Base-by-base conservation (phyloP, 202 grass and related monocot genomes). In the Thinopyrum obtusiflorum region DNA sequence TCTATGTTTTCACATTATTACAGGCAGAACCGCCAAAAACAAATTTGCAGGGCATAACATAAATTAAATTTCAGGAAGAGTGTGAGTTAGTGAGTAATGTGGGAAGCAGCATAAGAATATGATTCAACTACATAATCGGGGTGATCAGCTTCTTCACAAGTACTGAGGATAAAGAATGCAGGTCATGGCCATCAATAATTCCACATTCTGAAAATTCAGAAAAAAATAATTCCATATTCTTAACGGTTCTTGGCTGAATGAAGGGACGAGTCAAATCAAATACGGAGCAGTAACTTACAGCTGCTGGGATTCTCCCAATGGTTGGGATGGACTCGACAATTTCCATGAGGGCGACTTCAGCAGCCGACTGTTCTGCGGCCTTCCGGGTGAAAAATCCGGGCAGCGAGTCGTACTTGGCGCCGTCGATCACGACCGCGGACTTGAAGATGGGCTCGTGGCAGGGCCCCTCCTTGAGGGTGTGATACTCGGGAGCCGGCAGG, bases 381-480 rank as follows among this genome's bases (percentile, higher is more conserved):
- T 99, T 96, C 1, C 93, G 85, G 82, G 80, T 94, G 90, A 77
- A 90, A 65, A 99, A 99, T 36, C 93, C 90, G 2, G 92, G 86
- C 79, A 98, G 80, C 3, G 93, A 98, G 15, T 96, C 96, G 23
- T 88, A 92, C 63, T 35, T 91, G 53, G 87, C 67, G 73, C 80
- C 68, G 77, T 91, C 91, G 8, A 96, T 87, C 2, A 92, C 55
- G 33, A 98, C 96, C 1, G 93, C 89, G 68, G 93, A 98, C 76
- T 79, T 91, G 80, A 98, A 98, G 60, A 95, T 49, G 4, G 96
- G 96, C 28, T 94, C 96, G 37, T 98, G 96, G 23, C 91, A 91
- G 28, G 93, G 93, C 11, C 96, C 96, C 82, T 98, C 91, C 62
- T 94, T 98, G 37, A 94, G 14, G 4, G 96, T 96, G 11, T 83